Conservation (phyloP, 768 basidiomycete species). For the Amanita polypyramis region DNA sequence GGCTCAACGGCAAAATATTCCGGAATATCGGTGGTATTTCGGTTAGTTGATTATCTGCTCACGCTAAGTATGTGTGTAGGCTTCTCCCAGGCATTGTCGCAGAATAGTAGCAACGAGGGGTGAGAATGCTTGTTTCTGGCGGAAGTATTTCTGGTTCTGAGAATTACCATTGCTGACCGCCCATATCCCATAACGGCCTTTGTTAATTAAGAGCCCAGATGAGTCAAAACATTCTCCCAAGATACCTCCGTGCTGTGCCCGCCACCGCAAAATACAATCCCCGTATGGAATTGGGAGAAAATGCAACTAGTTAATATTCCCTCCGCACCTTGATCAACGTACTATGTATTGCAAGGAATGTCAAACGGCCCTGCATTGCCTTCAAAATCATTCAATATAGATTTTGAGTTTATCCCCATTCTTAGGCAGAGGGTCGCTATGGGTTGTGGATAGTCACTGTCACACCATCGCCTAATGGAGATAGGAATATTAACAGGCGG, state of each 20-base stretch:
- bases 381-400: neutral
- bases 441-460: conserved; percentile 1
- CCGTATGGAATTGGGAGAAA: neutral
- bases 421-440: neutral
- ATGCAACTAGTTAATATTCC: neutral
- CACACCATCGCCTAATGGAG: neutral
- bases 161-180: neutral
- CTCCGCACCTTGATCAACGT: neutral
- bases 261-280: neutral
- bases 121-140: neutral
- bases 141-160: neutral
- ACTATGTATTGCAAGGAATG: too few species aligned
- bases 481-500: neutral
- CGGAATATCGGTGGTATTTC: neutral
- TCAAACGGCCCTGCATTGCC: neutral
- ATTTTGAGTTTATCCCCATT: conserved; percentile 1
- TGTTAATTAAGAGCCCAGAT: neutral
- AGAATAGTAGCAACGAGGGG: neutral
- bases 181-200: neutral
- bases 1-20: neutral
- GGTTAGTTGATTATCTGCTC: neutral
- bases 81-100: neutral
- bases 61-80: neutral
- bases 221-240: neutral
- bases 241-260: neutral